Evolutionary conservation across 2,329 filamentous ascomycete species (phyloP), one percentile per base, ranked within the genome.

Genomic region (Lachnellula hyalina): DNA sequence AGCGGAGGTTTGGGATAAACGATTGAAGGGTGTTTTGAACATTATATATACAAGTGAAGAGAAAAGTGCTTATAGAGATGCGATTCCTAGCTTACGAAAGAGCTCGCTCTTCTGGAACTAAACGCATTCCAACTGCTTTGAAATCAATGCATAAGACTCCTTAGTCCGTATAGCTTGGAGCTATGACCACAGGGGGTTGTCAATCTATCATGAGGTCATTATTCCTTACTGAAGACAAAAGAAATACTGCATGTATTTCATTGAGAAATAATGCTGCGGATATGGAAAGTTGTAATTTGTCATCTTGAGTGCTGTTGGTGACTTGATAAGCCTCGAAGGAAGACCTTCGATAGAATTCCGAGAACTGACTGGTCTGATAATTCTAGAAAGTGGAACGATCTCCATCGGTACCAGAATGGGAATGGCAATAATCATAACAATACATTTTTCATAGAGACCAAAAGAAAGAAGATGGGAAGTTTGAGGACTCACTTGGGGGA

Each of bases 1-100:
- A 49, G 45, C 53, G 15, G 64, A 55, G 28, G 62, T 60, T 59
- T 63, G 65, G 46, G 59, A 61, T 28, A 66, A 35, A 42, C 64
- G 47, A 15, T 41, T 51, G 23, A 65, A 53, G n/a, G 65, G 59
- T 40, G 59, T 47, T 46, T 61, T 61, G 51, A 62, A 63, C 65
- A 67, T 21, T 21, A 21, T 28, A 28, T 28, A 9, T 8, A 28
- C 25, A 28, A 28, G 7, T 2, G 14, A 17, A 38, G 36, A 17
- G 36, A 17, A 15, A 15, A 38, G 36, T n/a, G 14, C 4, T 38
- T 40, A 40, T 15, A 40, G 36, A 17, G 36, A 4, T n/a, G n/a
- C n/a, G 2, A 17, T 40, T 40, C n/a, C n/a, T 15, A 6, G 5
- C 14, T 40, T 40, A 6, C 14, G 2, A 40, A 15, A 9, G 14